These are phyloP conservation scores for Piloderma croceum DNA, from an alignment of 768 basidiomycete genomes.

Conservation along the genomic window DNA sequence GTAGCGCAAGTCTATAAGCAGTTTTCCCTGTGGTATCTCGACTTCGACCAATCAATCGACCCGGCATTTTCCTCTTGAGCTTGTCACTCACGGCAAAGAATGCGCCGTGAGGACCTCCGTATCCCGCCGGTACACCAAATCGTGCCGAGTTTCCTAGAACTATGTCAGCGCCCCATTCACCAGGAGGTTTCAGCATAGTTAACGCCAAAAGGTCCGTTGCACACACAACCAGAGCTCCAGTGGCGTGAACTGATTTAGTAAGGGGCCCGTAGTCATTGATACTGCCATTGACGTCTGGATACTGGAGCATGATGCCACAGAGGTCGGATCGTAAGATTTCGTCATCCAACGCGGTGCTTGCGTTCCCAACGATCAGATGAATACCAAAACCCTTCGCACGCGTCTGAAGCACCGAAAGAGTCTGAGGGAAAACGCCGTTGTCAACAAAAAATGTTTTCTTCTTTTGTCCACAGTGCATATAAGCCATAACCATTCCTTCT, in stretches of 20 bases:
- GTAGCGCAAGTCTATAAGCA: conserved; percentile 89
- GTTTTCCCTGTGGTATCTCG: conserved; percentile 78
- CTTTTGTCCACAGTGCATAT: conserved; percentile 58
- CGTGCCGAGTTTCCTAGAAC: conserved; percentile 93
- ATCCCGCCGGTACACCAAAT: conserved; percentile 96
- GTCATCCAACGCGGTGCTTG: conserved; percentile 43
- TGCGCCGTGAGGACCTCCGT: conserved; percentile 94
- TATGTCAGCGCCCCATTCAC: conserved; percentile 98
- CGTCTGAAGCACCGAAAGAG: conserved; percentile 80
- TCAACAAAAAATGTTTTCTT: conserved; percentile 86
- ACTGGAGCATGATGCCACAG: conserved; percentile 88
- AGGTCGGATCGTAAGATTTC: conserved; percentile 53
- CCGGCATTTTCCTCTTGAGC: conserved; percentile 98
- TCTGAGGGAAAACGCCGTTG: conserved; percentile 78
- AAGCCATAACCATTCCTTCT: conserved; percentile 96
- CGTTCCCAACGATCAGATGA: conserved; percentile 67
- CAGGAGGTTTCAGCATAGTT: conserved; percentile 89
- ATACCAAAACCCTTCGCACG: conserved; percentile 94
- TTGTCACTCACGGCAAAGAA: conserved; percentile 94
- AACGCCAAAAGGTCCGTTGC: conserved; percentile 92
- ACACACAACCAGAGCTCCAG: conserved; percentile 77
- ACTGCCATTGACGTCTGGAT: conserved; percentile 85
- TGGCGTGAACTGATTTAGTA: conserved; percentile 60
- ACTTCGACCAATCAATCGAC: conserved; percentile 87
- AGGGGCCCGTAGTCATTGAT: conserved; percentile 70